Percentiles rank a stretch among this genome's conserved stretches.
Evolutionary conservation across 371 early-diverging fungal species (phyloP).

Genomic region (Mucor saturninus): DNA sequence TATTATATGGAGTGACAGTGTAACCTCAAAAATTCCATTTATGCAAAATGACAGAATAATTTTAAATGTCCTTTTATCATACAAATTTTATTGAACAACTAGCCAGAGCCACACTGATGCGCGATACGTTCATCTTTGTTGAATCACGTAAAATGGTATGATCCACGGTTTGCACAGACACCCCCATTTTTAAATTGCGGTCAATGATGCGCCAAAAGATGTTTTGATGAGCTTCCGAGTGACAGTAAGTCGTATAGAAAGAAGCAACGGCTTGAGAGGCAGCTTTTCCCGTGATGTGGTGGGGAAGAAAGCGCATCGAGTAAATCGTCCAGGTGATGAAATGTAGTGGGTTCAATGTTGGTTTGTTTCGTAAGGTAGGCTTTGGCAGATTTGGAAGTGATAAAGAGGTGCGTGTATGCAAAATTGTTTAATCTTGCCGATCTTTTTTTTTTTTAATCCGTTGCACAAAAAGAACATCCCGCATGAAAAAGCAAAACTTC

Average conservation of each 20-base stretch:
- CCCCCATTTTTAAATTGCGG: slow-evolving; percentile 61
- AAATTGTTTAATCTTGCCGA: no score
- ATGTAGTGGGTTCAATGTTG: background rate
- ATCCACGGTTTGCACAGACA: slow-evolving; percentile 41
- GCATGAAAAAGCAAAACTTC: no score
- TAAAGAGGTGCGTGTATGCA: slow-evolving; percentile 43
- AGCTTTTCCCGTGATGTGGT: slow-evolving; percentile 46
- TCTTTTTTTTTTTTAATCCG: no score
- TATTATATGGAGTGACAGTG: no score
- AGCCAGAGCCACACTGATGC: slow-evolving; percentile 49
- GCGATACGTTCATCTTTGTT: background rate
- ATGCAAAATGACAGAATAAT: no score
- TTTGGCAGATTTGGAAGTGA: slow-evolving; percentile 34
- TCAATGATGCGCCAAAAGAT: slow-evolving; percentile 59
- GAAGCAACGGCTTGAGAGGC: slow-evolving; percentile 45
- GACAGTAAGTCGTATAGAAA: slow-evolving; percentile 37
- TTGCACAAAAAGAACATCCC: no score
- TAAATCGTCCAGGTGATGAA: slow-evolving; percentile 24
- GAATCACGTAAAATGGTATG: slow-evolving; percentile 27
- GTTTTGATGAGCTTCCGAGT: slow-evolving; percentile 30
- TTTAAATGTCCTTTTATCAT: no score
- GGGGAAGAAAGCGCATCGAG: slow-evolving; percentile 53
- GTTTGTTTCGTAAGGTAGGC: slow-evolving; percentile 19
- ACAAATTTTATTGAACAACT: background rate
- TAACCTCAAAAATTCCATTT: no score